These are phyloP conservation scores for Cocos nucifera DNA, from an alignment of 176 grass and related monocot genomes.

Conservation along the genomic window DNA sequence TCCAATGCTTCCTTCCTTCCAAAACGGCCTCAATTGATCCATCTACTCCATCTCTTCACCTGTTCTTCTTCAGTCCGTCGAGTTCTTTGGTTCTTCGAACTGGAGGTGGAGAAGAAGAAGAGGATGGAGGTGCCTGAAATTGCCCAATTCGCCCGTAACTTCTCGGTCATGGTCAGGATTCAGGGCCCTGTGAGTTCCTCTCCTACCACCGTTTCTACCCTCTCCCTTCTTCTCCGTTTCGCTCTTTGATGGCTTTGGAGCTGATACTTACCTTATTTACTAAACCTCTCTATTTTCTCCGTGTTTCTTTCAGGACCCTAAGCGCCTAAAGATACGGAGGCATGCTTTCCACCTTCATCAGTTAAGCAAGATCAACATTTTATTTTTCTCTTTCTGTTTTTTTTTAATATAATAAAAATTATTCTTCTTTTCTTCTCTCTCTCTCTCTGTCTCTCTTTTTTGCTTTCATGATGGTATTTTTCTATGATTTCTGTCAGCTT, in stretches of 20 bases:
- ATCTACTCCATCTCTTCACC: too few species aligned
- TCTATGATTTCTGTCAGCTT: neutral
- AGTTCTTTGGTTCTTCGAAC: too few species aligned
- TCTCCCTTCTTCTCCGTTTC: neutral
- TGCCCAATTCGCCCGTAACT: constrained; percentile 44
- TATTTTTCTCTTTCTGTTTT: neutral
- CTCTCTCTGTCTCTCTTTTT: too few species aligned
- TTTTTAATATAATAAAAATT: too few species aligned
- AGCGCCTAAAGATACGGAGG: constrained; percentile 80
- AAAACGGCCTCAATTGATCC: too few species aligned
- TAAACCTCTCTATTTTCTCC: neutral
- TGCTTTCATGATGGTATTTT: neutral
- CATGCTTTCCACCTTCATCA: constrained; percentile 86
- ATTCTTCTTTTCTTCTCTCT: neutral
- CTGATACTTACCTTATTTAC: too few species aligned
- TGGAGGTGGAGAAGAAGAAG: neutral
- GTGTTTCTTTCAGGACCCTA: constrained; percentile 52
- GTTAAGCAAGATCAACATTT: constrained; percentile 21
- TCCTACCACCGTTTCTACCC: neutral
- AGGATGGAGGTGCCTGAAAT: constrained; percentile 49
- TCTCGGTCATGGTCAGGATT: constrained; percentile 62
- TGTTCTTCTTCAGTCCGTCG: too few species aligned
- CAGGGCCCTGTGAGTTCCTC: constrained; percentile 58
- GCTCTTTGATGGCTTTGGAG: neutral
- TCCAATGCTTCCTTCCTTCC: too few species aligned